phyloP scores from a whole-genome alignment of 1,139 yeast genomes.

The Schwanniomyces etchellsii region DNA sequence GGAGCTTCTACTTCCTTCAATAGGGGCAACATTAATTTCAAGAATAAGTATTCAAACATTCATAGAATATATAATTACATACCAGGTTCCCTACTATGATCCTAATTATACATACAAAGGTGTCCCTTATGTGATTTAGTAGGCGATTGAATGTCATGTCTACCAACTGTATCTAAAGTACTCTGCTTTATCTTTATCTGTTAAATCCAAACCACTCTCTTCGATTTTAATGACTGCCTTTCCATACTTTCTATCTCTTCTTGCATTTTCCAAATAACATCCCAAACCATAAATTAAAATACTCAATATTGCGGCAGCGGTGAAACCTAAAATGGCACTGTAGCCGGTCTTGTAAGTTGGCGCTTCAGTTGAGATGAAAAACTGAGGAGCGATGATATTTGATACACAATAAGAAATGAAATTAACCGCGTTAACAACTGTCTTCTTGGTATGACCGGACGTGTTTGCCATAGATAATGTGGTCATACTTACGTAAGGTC shows the following conservation, averaged over 20 bases:
- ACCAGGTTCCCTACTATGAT: too few species aligned
- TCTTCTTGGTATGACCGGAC: slow-evolving; percentile 29
- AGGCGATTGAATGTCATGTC: too few species aligned
- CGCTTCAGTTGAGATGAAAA: slow-evolving; percentile 23
- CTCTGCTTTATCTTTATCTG: too few species aligned
- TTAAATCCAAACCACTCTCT: too few species aligned
- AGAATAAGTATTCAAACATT: too few species aligned
- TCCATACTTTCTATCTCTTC: slow-evolving; percentile 14
- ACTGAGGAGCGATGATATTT: slow-evolving; percentile 34
- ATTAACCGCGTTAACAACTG: slow-evolving; percentile 22
- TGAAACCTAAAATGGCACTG: slow-evolving; percentile 26
- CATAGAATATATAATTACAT: too few species aligned
- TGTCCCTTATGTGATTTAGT: too few species aligned
- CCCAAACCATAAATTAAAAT: slow-evolving; percentile 20
- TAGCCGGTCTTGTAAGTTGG: slow-evolving; percentile 31
- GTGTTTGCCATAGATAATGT: slow-evolving; percentile 32
- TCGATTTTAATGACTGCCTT: too few species aligned
- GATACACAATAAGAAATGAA: slow-evolving; percentile 34
- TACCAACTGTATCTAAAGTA: too few species aligned
- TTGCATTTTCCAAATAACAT: slow-evolving; percentile 19
- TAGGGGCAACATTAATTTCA: too few species aligned
- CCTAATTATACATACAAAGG: too few species aligned
- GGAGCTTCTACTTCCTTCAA: too few species aligned
- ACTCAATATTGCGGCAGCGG: slow-evolving; percentile 25
- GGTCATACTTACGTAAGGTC: slow-evolving; percentile 27